A percentile compares a stretch with the other conserved stretches of the same genome.
Conservation (phyloP, 2,329 filamentous ascomycete species). For the Dendrostoma leiphaemia region DNA sequence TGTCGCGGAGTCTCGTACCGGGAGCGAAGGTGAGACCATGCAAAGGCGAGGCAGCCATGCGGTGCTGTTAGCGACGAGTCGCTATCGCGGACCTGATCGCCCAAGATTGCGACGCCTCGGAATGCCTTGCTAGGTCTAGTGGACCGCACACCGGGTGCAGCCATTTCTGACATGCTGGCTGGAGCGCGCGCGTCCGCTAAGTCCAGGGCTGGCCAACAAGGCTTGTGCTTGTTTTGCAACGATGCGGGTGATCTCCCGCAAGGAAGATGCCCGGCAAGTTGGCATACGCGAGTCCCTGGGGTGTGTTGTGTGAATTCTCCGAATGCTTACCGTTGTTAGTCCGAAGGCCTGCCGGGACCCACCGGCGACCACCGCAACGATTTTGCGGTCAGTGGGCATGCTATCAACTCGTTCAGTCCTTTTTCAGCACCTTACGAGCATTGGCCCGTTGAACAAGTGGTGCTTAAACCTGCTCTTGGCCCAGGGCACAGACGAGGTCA, state of each 20-base stretch:
- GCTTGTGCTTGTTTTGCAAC: background rate
- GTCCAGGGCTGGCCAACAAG: constrained; percentile 7
- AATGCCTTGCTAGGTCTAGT: background rate
- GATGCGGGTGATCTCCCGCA: background rate
- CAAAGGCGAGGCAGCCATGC: background rate
- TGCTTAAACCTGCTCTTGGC: too few species aligned
- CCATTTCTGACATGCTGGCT: background rate
- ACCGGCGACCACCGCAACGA: too few species aligned
- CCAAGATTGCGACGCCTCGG: background rate
- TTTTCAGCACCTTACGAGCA: too few species aligned
- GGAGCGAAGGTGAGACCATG: too few species aligned
- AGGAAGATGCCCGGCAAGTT: background rate
- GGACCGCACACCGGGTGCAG: background rate
- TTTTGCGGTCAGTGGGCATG: too few species aligned
- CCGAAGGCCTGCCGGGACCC: too few species aligned
- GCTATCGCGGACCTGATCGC: background rate
- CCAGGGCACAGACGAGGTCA: too few species aligned
- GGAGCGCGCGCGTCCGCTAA: constrained; percentile 13
- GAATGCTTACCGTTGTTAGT: too few species aligned
- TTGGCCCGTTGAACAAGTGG: too few species aligned
- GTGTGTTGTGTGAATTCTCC: too few species aligned
- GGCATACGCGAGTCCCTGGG: background rate
- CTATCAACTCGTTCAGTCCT: too few species aligned
- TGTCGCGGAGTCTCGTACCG: too few species aligned
- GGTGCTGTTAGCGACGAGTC: background rate